These are phyloP conservation scores for Suillus hirtellus DNA, from an alignment of 768 basidiomycete species.

Conservation along the genomic window DNA sequence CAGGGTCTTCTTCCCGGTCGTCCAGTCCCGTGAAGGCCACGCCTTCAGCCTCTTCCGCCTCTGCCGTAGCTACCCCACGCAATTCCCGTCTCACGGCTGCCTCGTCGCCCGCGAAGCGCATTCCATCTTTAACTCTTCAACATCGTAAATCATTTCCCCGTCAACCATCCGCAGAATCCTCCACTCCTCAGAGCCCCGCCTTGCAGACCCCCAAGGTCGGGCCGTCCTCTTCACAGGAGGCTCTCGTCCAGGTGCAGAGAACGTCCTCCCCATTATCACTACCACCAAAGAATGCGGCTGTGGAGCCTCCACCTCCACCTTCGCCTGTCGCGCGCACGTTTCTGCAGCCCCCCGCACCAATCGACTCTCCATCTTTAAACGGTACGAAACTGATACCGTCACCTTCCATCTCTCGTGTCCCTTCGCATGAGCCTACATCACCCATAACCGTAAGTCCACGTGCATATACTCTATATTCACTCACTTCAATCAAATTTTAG, in stretches of 20 bases:
- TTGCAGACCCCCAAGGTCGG: conserved; percentile 31
- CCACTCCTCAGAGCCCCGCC: conserved; percentile 32
- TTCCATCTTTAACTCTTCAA: conserved; percentile 45
- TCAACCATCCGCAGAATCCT: conserved; percentile 40
- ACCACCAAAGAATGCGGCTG: conserved; percentile 34
- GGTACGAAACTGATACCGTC: conserved; percentile 5
- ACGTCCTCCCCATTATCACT: conserved; percentile 42
- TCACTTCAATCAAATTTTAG: conserved; percentile 20
- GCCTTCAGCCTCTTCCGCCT: conserved; percentile 25
- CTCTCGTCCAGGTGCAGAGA: conserved; percentile 24
- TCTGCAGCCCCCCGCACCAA: conserved; percentile 17
- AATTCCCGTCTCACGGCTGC: conserved; percentile 34
- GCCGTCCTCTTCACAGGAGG: conserved; percentile 31
- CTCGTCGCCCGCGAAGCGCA: conserved; percentile 61
- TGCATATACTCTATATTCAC: neutral
- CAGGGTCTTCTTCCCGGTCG: conserved; percentile 57
- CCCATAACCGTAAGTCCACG: conserved; percentile 23
- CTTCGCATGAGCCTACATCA: conserved; percentile 24
- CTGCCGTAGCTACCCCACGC: conserved; percentile 29
- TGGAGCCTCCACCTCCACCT: conserved; percentile 26
- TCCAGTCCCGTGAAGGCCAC: conserved; percentile 59
- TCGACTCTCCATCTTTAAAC: conserved; percentile 19
- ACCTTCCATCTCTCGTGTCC: conserved; percentile 2
- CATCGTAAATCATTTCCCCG: conserved; percentile 52
- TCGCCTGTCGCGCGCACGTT: conserved; percentile 17